These are phyloP conservation scores for Clavispora vitiphila DNA, from an alignment of 805 yeast species.

Conservation along the genomic window DNA sequence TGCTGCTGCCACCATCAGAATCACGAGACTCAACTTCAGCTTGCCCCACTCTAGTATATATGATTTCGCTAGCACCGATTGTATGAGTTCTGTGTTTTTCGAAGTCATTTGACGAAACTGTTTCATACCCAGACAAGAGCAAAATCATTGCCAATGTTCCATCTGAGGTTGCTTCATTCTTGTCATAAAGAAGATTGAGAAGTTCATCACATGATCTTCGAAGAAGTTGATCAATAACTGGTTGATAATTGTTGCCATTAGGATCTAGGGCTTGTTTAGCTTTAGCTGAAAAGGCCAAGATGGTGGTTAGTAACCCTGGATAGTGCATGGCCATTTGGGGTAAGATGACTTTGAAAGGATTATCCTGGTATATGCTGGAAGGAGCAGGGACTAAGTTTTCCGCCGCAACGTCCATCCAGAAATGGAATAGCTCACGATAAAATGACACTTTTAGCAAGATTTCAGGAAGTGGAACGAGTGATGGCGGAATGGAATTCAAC, in stretches of 20 bases:
- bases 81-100: constrained; percentile 61
- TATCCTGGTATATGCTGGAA: constrained; percentile 44
- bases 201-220: constrained; percentile 56
- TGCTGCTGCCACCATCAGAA: neutral
- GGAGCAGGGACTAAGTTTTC: constrained; percentile 64
- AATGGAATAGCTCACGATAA: constrained; percentile 57
- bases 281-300: constrained; percentile 43
- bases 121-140: constrained; percentile 53
- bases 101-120: constrained; percentile 38
- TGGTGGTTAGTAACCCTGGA: constrained; percentile 51
- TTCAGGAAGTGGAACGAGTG: constrained; percentile 48
- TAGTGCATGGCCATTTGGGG: constrained; percentile 65
- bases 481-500: constrained; percentile 26
- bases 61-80: constrained; percentile 62
- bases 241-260: constrained; percentile 25
- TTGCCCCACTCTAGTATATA: constrained; percentile 37
- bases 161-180: constrained; percentile 54
- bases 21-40: neutral
- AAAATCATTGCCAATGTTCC: constrained; percentile 60
- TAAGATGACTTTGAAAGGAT: constrained; percentile 61
- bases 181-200: constrained; percentile 44
- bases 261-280: constrained; percentile 23
- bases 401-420: constrained; percentile 59
- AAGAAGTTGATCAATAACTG: constrained; percentile 47
- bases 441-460: constrained; percentile 53